phyloP scores from a whole-genome alignment of 1,139 yeast genomes.

The Taphrina confusa region DNA sequence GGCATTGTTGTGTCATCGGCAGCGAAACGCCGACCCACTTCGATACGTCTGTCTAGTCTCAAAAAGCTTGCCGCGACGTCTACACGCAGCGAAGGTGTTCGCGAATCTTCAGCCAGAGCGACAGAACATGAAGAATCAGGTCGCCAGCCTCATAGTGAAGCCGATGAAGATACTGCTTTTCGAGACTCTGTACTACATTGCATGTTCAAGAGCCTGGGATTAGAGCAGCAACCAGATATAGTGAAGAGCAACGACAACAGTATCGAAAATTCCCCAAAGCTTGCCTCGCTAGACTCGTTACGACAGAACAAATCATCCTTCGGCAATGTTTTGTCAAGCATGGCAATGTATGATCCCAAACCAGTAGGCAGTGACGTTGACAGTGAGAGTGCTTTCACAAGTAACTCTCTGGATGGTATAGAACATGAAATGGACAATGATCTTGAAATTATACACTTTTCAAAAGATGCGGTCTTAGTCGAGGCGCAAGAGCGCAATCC shows the following conservation, averaged over 20 bases:
- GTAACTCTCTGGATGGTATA: slow-evolving; percentile 45
- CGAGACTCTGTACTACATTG: slow-evolving; percentile 73
- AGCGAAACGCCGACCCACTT: slow-evolving; percentile 21
- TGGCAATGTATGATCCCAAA: slow-evolving; percentile 25
- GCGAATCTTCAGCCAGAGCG: slow-evolving; percentile 6
- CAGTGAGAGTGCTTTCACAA: slow-evolving; percentile 28
- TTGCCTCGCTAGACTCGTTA: slow-evolving; percentile 8
- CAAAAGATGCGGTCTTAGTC: slow-evolving; percentile 60
- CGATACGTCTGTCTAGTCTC: slow-evolving; percentile 21
- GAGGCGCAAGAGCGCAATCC: slow-evolving; percentile 65
- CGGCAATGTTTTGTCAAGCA: slow-evolving; percentile 26
- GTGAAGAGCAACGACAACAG: slow-evolving; percentile 12
- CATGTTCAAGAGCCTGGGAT: slow-evolving; percentile 70
- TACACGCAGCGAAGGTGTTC: background rate
- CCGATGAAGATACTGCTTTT: slow-evolving; percentile 71
- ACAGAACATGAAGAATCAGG: slow-evolving; percentile 2
- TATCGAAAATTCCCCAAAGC: slow-evolving; percentile 22
- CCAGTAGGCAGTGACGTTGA: slow-evolving; percentile 33
- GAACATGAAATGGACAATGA: slow-evolving; percentile 66
- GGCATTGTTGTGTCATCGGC: slow-evolving; percentile 29
- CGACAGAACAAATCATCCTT: slow-evolving; percentile 15
- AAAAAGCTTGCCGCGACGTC: slow-evolving; percentile 12
- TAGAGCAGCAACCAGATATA: slow-evolving; percentile 47
- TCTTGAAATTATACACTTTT: slow-evolving; percentile 59
- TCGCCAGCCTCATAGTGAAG: slow-evolving; percentile 53